Conservation (phyloP, 1,139 yeast species). For the Candida labiduridarum region DNA sequence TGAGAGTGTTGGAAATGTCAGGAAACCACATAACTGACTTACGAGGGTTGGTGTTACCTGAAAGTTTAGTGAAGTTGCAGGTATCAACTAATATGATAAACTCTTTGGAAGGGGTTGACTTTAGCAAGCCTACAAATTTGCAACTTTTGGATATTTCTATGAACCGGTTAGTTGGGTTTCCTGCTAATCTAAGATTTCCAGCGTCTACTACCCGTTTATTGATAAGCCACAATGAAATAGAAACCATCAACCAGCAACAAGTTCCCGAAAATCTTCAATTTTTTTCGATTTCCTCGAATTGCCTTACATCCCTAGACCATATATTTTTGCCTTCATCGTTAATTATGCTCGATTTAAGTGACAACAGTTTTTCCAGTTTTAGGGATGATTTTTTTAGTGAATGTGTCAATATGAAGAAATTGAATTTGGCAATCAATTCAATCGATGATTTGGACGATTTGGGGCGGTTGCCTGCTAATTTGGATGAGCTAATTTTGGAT, state of each 20-base stretch:
- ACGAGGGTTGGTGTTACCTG: conserved; percentile 17
- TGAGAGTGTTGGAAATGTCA: conserved; percentile 21
- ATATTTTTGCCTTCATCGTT: conserved; percentile 19
- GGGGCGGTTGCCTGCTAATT: conserved; percentile 23
- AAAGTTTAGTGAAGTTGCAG: conserved; percentile 16
- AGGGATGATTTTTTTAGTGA: conserved; percentile 17
- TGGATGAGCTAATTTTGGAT: conserved; percentile 22
- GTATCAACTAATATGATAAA: conserved; percentile 23
- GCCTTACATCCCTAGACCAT: conserved; percentile 15
- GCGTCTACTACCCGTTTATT: conserved; percentile 16
- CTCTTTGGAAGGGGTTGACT: conserved; percentile 21
- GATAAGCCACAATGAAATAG: conserved; percentile 22
- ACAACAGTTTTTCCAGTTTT: conserved; percentile 21
- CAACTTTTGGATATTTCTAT: conserved; percentile 10
- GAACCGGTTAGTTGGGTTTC: conserved; percentile 8
- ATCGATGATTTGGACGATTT: conserved; percentile 30
- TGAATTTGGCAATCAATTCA: conserved; percentile 22
- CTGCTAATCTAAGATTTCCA: conserved; percentile 20
- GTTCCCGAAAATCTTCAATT: conserved; percentile 20
- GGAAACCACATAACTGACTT: conserved; percentile 23
- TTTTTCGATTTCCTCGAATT: conserved; percentile 21
- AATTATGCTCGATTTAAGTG: conserved; percentile 19
- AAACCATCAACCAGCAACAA: conserved; percentile 12
- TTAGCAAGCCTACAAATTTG: conserved; percentile 15
- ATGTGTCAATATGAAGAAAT: conserved; percentile 14